Percentiles rank a stretch among this genome's conserved stretches.
Evolutionary conservation across 768 basidiomycete species (phyloP).

Genomic region (Imleria badia): DNA sequence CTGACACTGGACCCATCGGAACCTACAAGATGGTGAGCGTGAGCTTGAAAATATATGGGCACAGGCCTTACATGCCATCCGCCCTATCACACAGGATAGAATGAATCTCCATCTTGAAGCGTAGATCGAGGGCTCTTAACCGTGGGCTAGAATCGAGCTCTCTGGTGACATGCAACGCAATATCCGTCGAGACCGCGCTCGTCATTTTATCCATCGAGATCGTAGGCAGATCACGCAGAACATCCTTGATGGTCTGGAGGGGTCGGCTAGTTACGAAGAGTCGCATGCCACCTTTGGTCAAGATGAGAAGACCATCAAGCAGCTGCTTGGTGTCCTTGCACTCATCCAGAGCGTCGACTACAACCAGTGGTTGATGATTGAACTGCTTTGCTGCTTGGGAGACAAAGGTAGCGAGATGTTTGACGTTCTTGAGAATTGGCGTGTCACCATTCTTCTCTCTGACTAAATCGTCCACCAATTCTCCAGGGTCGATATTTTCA

Average conservation of each 20-base stretch:
- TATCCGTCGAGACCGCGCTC: slow-evolving; percentile 3
- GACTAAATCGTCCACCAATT: not conserved
- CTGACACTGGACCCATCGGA: slow-evolving; percentile 26
- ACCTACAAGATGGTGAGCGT: slow-evolving; percentile 8
- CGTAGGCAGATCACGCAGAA: not conserved
- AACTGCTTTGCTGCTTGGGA: not conserved
- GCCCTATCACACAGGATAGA: not conserved
- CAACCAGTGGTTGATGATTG: slow-evolving; percentile 2
- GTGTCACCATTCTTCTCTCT: not conserved
- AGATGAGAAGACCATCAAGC: slow-evolving; percentile 8
- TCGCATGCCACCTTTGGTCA: slow-evolving; percentile 1
- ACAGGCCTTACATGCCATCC: slow-evolving; percentile 17
- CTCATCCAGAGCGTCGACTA: slow-evolving; percentile 23
- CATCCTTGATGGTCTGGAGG: slow-evolving; percentile 8
- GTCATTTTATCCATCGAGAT: slow-evolving; percentile 13
- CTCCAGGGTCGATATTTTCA: not conserved
- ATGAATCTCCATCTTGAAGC: slow-evolving; percentile 6
- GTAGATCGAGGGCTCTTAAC: slow-evolving; percentile 3
- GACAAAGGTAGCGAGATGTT: slow-evolving; percentile 2
- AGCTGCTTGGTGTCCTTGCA: slow-evolving; percentile 8
- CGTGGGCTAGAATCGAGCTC: slow-evolving; percentile 8
- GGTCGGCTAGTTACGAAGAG: slow-evolving; percentile 19
- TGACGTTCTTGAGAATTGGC: not conserved
- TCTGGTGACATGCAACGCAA: slow-evolving; percentile 12
- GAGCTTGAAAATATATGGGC: not conserved